These are phyloP conservation scores for Solanum sitiens DNA, from an alignment of 257 asterid genomes.

Conservation along the genomic window DNA sequence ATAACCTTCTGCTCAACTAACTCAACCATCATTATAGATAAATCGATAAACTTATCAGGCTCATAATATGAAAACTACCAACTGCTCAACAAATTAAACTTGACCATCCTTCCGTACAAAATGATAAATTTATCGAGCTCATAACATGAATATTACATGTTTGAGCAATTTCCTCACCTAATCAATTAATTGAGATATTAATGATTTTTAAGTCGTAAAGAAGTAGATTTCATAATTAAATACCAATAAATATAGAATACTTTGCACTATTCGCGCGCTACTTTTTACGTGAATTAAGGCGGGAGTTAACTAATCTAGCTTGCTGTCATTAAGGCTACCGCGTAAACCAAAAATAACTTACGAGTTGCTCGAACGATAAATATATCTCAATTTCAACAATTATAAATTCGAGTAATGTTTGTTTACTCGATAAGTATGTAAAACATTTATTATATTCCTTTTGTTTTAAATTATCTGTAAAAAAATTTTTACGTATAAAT, in stretches of 20 bases:
- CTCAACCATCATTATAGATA: neutral
- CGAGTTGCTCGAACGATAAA: fast-evolving
- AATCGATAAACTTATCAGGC: neutral
- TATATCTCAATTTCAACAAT: too few relatives aligned
- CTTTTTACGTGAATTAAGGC: neutral
- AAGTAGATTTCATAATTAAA: neutral
- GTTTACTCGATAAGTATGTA: too few relatives aligned
- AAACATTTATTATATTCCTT: too few relatives aligned
- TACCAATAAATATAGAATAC: neutral
- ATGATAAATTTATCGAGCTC: neutral
- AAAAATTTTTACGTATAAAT: too few relatives aligned
- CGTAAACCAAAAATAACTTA: neutral
- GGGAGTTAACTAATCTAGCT: neutral
- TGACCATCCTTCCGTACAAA: neutral
- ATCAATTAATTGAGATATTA: neutral
- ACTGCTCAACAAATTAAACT: neutral
- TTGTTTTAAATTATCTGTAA: too few relatives aligned
- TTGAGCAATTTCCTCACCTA: neutral
- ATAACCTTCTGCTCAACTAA: neutral
- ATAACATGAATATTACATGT: neutral
- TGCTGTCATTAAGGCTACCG: neutral
- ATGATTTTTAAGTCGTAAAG: neutral
- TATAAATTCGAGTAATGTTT: too few relatives aligned
- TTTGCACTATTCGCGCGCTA: neutral
- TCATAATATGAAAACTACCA: neutral